These are phyloP conservation scores for Melampsora abietis-canadensis DNA, from an alignment of 1,284 basidiomycete genomes.

Conservation along the genomic window DNA sequence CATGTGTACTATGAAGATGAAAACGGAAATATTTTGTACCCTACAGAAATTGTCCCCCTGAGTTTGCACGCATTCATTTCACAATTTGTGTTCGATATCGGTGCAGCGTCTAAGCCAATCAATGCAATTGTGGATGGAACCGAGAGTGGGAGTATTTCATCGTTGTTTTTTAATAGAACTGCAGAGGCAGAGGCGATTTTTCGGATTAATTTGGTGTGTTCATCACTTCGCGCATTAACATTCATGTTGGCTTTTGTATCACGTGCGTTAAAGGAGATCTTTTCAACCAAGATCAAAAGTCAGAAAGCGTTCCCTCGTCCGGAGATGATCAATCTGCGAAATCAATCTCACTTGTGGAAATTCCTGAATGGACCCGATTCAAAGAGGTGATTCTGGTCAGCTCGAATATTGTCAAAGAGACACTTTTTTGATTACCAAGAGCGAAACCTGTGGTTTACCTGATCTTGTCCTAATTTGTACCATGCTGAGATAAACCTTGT, in stretches of 20 bases:
- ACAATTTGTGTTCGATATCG: not conserved
- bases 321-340: no score
- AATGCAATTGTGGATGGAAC: slow-evolving; percentile 45
- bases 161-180: slow-evolving; percentile 45
- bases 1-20: no score
- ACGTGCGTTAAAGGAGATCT: not conserved
- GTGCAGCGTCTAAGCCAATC: slow-evolving; percentile 45
- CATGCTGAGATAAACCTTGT: slow-evolving; percentile 18
- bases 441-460: not conserved
- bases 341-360: not conserved
- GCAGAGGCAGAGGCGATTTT: slow-evolving; percentile 45
- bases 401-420: no score
- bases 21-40: not conserved
- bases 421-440: no score
- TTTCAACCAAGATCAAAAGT: not conserved
- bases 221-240: not conserved
- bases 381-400: no score
- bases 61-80: not conserved
- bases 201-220: slow-evolving; percentile 35
- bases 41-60: not conserved
- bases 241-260: not conserved
- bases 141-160: slow-evolving; percentile 36
- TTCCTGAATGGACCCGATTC: not conserved
- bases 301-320: no score
- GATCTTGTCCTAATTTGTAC: slow-evolving; percentile 19